Base-by-base conservation (phyloP, 2,329 filamentous ascomycete species). In the Amesomyces nigricolor region DNA sequence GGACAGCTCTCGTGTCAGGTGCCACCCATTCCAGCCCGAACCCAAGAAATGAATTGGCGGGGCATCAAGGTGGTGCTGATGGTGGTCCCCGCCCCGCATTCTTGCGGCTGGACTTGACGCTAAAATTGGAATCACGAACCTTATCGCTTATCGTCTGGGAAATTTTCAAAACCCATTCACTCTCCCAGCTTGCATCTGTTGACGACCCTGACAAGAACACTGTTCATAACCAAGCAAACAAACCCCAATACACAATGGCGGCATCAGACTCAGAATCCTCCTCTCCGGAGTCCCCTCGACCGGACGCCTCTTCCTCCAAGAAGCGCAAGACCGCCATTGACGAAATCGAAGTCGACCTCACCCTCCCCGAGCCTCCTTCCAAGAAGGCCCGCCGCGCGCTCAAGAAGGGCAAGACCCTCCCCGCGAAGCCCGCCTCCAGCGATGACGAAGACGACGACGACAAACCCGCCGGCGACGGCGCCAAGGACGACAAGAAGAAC, bases 321-420 rank as follows among this genome's bases (percentile, higher is more conserved):
- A 90, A 95, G 75, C 87, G 88, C 71, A 94, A 92, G 72, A 75
- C 83, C 48, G 73, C 77, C 53, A 71, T 80, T 53, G 80, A 85
- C 47, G 88, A 91, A 65, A 87, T 99, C 66, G 90, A 95, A 71
- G 91, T 99, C 68, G 89, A 99, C 70, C 75, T 99, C 60, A 79
- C 77, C 61, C 85, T 88, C n/a, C 94, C 94, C 26, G 91, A 97
- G 68, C 94, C 94, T 17, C 89, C 90, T 1, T 97, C 94, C 35
- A 99, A 97, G 72, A 95, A 94, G 69, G 91, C 89, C 59, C 83
- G 91, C 63, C 90, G 94, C 68, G 86, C 86, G 59, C 82, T 95
- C 56, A 97, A 96, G 72, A 96, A 96, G 74, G 83, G 83, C 62
- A 89, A 88, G 68, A 67, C 78, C 1, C 67, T 82, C 1, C 78